A percentile compares a stretch with the other conserved stretches of the same genome.
phyloP scores from a whole-genome alignment of 176 grass and related monocot genomes.

The Sorghum bicolor region DNA sequence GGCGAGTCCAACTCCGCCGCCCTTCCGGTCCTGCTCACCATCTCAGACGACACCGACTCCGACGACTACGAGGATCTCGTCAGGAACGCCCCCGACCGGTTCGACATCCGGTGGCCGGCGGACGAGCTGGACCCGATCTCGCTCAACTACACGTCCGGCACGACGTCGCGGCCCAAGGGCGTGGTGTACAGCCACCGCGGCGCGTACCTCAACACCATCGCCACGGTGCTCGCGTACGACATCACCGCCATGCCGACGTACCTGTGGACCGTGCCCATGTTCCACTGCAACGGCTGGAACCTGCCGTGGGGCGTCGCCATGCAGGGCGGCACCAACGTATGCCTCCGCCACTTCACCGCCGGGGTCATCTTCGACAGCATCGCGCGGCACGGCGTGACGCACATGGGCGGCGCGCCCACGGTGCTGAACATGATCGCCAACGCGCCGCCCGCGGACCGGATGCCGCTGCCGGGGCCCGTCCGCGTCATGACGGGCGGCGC shows the following conservation, averaged over 20 bases:
- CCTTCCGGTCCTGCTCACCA: slow-evolving; percentile 20
- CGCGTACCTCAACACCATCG: slow-evolving; percentile 57
- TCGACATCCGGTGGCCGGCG: slow-evolving; percentile 46
- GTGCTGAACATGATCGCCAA: slow-evolving; percentile 52
- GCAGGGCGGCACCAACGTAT: slow-evolving; percentile 62
- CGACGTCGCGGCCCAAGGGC: slow-evolving; percentile 49
- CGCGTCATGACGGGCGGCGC: slow-evolving; percentile 50
- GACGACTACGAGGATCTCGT: slow-evolving; percentile 33
- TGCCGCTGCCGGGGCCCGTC: slow-evolving; percentile 8
- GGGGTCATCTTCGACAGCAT: slow-evolving; percentile 45
- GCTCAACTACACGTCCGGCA: slow-evolving; percentile 59
- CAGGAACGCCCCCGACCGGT: neutral
- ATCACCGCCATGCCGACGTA: slow-evolving; percentile 42
- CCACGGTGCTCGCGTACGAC: slow-evolving; percentile 40
- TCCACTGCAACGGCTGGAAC: slow-evolving; percentile 65
- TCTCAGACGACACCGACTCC: neutral
- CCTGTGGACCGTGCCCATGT: slow-evolving; percentile 65
- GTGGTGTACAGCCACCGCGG: slow-evolving; percentile 64
- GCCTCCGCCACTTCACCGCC: slow-evolving; percentile 35
- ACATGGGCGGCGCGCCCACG: slow-evolving; percentile 51
- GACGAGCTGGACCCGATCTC: slow-evolving; percentile 43
- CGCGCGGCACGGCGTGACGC: slow-evolving; percentile 34
- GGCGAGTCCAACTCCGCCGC: neutral
- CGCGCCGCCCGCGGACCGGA: neutral
- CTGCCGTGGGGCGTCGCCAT: slow-evolving; percentile 51